Base-by-base conservation (phyloP, 2,329 filamentous ascomycete genomes). In the Spiromastix sp. region DNA sequence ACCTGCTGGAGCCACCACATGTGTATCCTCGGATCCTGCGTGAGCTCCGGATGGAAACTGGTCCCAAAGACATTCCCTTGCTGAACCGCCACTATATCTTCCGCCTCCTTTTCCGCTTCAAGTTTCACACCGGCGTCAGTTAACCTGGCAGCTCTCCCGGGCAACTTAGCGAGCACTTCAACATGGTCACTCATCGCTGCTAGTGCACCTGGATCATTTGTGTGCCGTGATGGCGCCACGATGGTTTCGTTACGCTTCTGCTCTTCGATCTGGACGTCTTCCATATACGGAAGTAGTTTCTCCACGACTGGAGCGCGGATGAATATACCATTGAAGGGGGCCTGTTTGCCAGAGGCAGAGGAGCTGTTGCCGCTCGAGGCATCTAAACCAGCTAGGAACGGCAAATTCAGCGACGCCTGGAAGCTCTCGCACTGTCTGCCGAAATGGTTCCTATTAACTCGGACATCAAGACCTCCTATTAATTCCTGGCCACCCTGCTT, bases 291-390 rank as follows among this genome's bases (percentile, higher is more conserved):
- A 17, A 94, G 60, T 1, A 96, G 63, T 52, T 79, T 80, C 57
- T 96, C 87, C 1, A 98, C 89, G 1, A 96, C 81, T 0, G 91
- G 91, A 0, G 91, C 91, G 6, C 91, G 74, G 50, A 98, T 98
- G 58, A 98, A 98, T 20, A 96, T 81, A 1, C 79, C 85, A 2
- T 77, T 75, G 54, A 93, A 96, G 0, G 74, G 71, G 9, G 45
- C 13, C 9, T 33, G 9, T n/a, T 55, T 41, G n/a, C 21, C 21
- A 7, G n/a, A 7, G 7, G 16, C 24, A 9, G 9, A 11, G 7
- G 34, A 36, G 6, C 15, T 12, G 2, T 38, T 39, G 1, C 22
- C 38, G 19, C 42, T 42, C n/a, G 44, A 41, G 2, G 38, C 30
- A 32, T 54, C 48, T n/a, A n/a, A n/a, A 10, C 54, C 44, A 37